Conservation (phyloP, 2,329 filamentous ascomycete genomes). For the Gyromitra esculenta region DNA sequence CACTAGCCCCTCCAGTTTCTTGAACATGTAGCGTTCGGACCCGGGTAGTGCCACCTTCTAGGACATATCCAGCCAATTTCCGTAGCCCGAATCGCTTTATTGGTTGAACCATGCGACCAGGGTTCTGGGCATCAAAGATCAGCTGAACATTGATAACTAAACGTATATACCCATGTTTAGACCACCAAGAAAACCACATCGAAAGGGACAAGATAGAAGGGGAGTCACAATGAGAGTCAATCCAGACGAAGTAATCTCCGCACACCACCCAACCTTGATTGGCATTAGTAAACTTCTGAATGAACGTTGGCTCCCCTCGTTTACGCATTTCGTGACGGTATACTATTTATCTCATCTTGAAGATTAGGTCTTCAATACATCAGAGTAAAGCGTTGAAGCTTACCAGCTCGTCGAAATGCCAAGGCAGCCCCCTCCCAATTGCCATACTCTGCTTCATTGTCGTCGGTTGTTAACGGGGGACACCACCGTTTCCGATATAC, state of each 20-base stretch:
- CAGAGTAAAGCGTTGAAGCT: background rate
- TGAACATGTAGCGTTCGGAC: constrained; percentile 1
- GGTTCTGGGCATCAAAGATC: constrained; percentile 3
- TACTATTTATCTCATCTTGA: constrained; percentile 2
- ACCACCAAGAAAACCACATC: background rate
- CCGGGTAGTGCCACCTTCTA: background rate
- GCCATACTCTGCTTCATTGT: background rate
- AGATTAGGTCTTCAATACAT: background rate
- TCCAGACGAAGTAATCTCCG: constrained; percentile 40
- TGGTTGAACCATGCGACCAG: background rate
- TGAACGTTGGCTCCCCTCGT: constrained; percentile 15
- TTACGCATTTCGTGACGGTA: constrained; percentile 26
- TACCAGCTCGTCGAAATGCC: constrained; percentile 26
- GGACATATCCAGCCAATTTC: background rate
- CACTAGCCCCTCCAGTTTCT: background rate
- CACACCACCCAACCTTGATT: constrained; percentile 23
- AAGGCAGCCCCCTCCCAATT: constrained; percentile 4
- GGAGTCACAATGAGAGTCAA: constrained; percentile 12
- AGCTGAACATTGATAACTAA: constrained; percentile 33
- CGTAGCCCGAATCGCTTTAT: background rate
- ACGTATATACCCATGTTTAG: constrained; percentile 9
- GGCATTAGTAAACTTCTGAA: constrained; percentile 18
- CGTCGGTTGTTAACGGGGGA: background rate
- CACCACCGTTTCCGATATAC: constrained; percentile 6
- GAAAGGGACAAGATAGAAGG: background rate